These are phyloP conservation scores for Syzygium malaccense DNA, from an alignment of 441 rosid species.

Conservation along the genomic window DNA sequence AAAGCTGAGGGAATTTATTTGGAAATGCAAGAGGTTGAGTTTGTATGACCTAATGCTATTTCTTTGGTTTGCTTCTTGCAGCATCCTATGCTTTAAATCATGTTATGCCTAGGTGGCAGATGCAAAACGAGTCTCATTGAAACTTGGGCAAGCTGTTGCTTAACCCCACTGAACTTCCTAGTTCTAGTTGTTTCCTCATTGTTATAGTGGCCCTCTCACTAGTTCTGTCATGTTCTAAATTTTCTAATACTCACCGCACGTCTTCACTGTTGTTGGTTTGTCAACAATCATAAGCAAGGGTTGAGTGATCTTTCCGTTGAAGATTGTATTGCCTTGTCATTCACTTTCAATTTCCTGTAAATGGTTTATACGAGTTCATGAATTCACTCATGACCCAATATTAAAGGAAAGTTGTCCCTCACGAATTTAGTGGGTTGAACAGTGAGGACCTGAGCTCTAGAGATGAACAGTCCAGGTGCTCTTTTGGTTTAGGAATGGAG, in stretches of 20 bases:
- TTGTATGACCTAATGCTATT: not conserved
- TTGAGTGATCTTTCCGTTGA: not conserved
- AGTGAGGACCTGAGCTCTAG: not conserved
- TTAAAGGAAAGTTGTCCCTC: no score
- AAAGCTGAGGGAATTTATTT: not conserved
- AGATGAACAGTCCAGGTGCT: not conserved
- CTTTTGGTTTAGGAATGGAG: not conserved
- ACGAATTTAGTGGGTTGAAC: not conserved
- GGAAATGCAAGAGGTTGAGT: not conserved
- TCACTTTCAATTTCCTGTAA: no score
- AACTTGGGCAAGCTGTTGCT: not conserved
- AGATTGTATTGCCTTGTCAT: no score
- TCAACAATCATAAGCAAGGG: not conserved
- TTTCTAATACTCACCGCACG: rapidly evolving
- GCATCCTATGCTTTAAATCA: not conserved
- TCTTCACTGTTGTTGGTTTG: not conserved
- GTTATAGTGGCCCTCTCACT: not conserved
- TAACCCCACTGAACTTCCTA: not conserved
- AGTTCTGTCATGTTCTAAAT: not conserved
- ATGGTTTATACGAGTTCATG: no score
- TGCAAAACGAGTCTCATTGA: not conserved
- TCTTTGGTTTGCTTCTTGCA: not conserved
- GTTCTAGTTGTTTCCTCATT: not conserved
- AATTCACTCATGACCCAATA: no score
- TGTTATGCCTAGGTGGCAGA: not conserved